Percentiles rank a stretch among this genome's conserved stretches.
phyloP scores from a whole-genome alignment of 139 green algal species.

The Picochlorum sp. region DNA sequence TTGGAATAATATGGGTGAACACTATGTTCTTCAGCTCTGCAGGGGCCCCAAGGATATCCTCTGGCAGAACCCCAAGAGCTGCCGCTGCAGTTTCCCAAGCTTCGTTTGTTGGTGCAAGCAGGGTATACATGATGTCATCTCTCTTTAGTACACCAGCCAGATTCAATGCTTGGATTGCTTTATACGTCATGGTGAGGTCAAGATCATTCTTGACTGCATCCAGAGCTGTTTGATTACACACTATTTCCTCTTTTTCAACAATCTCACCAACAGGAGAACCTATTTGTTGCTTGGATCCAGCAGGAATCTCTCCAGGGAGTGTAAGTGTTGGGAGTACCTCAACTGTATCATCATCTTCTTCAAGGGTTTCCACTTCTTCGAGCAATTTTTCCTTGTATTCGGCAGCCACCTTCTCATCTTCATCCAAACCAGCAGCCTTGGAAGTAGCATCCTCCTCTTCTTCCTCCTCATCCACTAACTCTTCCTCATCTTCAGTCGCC shows the following conservation, averaged over 20 bases:
- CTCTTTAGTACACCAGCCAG: neutral
- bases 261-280: neutral
- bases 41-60: neutral
- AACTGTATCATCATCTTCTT: neutral
- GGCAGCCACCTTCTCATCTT: neutral
- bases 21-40: neutral
- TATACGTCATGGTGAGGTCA: neutral
- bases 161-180: neutral
- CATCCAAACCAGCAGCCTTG: neutral
- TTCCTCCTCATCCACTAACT: neutral
- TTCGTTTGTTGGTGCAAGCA: neutral
- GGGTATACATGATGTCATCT: neutral
- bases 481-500: neutral
- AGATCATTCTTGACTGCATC: neutral
- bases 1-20: neutral
- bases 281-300: neutral
- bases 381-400: neutral
- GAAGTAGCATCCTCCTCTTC: neutral
- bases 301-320: neutral
- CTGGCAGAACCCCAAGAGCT: neutral
- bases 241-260: neutral
- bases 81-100: neutral
- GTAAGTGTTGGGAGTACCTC: neutral
- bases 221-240: neutral
- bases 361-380: neutral